A percentile compares a stretch with the other conserved stretches of the same genome.
phyloP scores from a whole-genome alignment of 2,329 filamentous ascomycete genomes.

The Fonsecaea monophora region DNA sequence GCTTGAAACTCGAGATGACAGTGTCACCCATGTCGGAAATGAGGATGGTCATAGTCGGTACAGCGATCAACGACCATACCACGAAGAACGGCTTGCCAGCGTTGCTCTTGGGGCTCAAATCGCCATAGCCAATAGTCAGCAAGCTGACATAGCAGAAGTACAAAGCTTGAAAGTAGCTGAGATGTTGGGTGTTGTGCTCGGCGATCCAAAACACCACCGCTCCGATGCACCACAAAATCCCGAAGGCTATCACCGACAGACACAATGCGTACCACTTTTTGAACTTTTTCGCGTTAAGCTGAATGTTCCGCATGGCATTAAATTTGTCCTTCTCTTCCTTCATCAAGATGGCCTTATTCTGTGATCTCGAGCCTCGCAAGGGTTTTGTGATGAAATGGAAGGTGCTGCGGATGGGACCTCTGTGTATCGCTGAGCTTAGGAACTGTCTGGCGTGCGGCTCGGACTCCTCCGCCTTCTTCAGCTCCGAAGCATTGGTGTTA shows the following conservation, averaged over 20 bases:
- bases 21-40: conserved; percentile 86
- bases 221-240: conserved; percentile 79
- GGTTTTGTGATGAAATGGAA: conserved; percentile 27
- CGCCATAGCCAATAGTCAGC: conserved; percentile 87
- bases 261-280: conserved; percentile 77
- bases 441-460: conserved; percentile 34
- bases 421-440: conserved; percentile 23
- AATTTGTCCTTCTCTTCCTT: conserved; percentile 75
- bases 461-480: conserved; percentile 19
- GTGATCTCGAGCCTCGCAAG: conserved; percentile 33
- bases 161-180: conserved; percentile 79
- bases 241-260: conserved; percentile 71
- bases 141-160: conserved; percentile 88
- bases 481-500: conserved; percentile 22
- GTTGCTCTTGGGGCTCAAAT: conserved; percentile 77
- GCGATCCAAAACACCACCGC: conserved; percentile 75
- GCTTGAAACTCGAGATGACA: conserved; percentile 71
- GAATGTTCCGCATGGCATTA: conserved; percentile 80
- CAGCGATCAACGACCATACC: conserved; percentile 85
- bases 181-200: conserved; percentile 59
- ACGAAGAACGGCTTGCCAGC: conserved; percentile 85
- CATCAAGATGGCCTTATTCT: conserved; percentile 61
- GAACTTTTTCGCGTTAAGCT: conserved; percentile 67
- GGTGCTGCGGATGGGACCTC: conserved; percentile 28
- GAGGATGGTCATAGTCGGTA: conserved; percentile 87